Evolutionary conservation across 495 filamentous ascomycete species (phyloP).

Genomic region (Lophium mytilinum): DNA sequence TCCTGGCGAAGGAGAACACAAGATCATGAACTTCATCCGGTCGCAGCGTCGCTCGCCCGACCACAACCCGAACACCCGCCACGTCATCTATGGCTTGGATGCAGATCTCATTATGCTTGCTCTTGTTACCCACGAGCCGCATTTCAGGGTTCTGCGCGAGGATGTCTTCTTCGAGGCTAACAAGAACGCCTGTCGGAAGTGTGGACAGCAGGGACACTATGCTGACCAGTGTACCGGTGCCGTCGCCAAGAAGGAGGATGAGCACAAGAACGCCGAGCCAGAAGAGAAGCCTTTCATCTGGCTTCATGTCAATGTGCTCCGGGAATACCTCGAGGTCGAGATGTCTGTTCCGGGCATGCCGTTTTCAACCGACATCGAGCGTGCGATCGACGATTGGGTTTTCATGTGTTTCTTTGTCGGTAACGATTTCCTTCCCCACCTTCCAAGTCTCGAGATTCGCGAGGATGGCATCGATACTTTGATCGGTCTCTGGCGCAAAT

Average conservation of each 20-base stretch:
- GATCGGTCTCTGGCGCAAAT: conserved; percentile 91
- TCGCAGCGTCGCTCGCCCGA: conserved; percentile 84
- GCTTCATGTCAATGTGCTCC: conserved; percentile 85
- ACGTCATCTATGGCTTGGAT: conserved; percentile 93
- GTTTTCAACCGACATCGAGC: conserved; percentile 80
- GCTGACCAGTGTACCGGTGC: conserved; percentile 74
- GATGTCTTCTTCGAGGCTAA: conserved; percentile 91
- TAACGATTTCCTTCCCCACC: conserved; percentile 96
- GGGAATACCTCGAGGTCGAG: conserved; percentile 90
- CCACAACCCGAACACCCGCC: conserved; percentile 92
- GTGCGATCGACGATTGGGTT: conserved; percentile 98
- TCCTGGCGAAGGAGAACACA: conserved; percentile 96
- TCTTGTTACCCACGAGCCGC: conserved; percentile 91
- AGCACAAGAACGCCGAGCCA: conserved; percentile 67
- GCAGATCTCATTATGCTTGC: conserved; percentile 99
- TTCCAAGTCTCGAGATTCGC: conserved; percentile 92
- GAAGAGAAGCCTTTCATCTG: conserved; percentile 89
- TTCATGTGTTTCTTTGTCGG: conserved; percentile 99
- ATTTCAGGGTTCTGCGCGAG: conserved; percentile 94
- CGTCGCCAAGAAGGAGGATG: conserved; percentile 74
- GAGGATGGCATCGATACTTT: conserved; percentile 96
- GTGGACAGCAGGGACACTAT: conserved; percentile 84
- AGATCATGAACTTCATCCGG: conserved; percentile 97
- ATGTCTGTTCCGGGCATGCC: conserved; percentile 72
- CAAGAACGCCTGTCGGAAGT: conserved; percentile 74